Evolutionary conservation across 1,139 yeast species (phyloP).

Genomic region (Taphrina pruni): DNA sequence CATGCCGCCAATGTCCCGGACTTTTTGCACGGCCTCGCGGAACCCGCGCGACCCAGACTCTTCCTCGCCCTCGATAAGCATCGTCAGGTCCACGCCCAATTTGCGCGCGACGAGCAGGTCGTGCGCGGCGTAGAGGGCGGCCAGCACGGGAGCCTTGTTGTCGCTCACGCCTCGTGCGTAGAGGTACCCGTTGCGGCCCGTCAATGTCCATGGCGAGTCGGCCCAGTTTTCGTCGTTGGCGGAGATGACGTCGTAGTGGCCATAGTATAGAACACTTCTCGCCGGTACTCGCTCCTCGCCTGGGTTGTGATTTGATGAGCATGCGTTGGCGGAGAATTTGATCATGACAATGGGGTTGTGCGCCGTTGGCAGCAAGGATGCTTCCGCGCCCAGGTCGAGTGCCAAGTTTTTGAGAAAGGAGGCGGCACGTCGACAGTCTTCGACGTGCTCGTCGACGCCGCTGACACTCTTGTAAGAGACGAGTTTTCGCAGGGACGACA

Average conservation of each 20-base stretch:
- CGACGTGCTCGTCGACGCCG: constrained; percentile 67
- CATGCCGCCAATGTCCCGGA: constrained; percentile 56
- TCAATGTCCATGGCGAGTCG: constrained; percentile 76
- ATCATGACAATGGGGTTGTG: constrained; percentile 81
- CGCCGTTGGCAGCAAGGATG: constrained; percentile 72
- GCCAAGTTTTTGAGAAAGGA: constrained; percentile 69
- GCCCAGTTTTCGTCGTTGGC: constrained; percentile 73
- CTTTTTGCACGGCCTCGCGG: constrained; percentile 63
- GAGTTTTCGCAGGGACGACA: constrained; percentile 65
- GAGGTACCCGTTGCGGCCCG: constrained; percentile 80
- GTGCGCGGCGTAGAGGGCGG: constrained; percentile 86
- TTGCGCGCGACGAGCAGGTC: constrained; percentile 62
- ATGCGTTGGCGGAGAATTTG: constrained; percentile 59
- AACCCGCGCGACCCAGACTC: constrained; percentile 92
- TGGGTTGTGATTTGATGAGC: neutral
- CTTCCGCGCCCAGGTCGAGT: constrained; percentile 73
- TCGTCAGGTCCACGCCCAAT: constrained; percentile 75
- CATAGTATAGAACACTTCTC: constrained; percentile 73
- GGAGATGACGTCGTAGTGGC: constrained; percentile 91
- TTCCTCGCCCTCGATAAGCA: constrained; percentile 92
- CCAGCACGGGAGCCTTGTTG: constrained; percentile 92
- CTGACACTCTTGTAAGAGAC: constrained; percentile 80
- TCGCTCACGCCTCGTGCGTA: constrained; percentile 94
- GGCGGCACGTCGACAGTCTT: constrained; percentile 88
- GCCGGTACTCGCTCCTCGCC: neutral